Percentiles rank a stretch among this genome's conserved stretches.
Conservation (phyloP, 2,329 filamentous ascomycete genomes). For the Apiospora arundinis region DNA sequence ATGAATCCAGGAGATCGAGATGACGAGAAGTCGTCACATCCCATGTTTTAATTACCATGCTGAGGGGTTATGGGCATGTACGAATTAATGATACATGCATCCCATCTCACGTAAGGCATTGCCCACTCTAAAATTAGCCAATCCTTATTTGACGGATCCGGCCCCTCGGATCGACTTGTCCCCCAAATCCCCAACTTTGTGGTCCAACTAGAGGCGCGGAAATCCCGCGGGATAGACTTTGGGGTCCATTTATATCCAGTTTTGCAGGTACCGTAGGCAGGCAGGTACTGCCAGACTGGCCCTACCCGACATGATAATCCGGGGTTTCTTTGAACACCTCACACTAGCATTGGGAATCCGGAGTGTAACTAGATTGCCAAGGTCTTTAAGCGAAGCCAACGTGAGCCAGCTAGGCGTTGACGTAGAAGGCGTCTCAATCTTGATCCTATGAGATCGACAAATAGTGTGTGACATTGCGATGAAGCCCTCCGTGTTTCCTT, state of each 20-base stretch:
- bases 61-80: not conserved
- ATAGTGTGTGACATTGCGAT: not conserved
- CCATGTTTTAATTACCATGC: not conserved
- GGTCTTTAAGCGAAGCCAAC: not conserved
- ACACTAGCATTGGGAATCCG: not conserved
- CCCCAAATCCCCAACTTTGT: not conserved
- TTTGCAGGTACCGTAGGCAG: not conserved
- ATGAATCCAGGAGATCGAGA: not conserved
- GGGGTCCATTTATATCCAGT: not conserved
- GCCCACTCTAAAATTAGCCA: slow-evolving; percentile 14
- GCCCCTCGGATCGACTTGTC: not conserved
- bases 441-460: not conserved
- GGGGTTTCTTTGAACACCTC: not conserved
- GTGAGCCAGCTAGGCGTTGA: not conserved
- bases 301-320: not conserved
- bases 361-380: not conserved
- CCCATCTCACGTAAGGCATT: not conserved
- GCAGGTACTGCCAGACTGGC: not conserved
- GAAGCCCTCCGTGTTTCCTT: not conserved
- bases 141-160: slow-evolving; percentile 10
- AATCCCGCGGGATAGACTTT: not conserved
- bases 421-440: slow-evolving; percentile 7
- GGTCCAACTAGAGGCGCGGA: not conserved
- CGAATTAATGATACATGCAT: not conserved
- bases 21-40: not conserved